A percentile compares a stretch with the other conserved stretches of the same genome.
phyloP scores from a whole-genome alignment of 169 alveolate species.

The Plasmodium falciparum region DNA sequence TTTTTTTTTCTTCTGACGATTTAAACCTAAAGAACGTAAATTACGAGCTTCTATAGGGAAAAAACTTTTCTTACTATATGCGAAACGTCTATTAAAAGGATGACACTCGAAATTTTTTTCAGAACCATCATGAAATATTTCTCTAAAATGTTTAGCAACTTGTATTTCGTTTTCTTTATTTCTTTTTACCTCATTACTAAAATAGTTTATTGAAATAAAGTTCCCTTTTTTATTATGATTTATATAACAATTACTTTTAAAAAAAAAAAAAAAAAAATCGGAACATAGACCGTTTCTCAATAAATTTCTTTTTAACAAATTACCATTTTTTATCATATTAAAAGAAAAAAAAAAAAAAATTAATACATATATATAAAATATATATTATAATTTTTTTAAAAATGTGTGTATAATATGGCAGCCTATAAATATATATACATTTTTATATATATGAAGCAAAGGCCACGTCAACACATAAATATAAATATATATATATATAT shows the following conservation, averaged over 20 bases:
- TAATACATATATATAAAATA: no score
- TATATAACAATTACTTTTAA: no score
- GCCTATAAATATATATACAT: no score
- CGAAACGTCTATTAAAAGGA: constrained; percentile 89
- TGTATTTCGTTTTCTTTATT: constrained; percentile 16
- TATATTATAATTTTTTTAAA: no score
- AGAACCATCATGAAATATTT: constrained; percentile 72
- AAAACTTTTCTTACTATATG: constrained; percentile 84
- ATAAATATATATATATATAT: no score
- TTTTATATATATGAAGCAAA: no score
- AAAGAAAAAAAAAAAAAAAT: constrained; percentile 16
- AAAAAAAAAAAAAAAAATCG: no score
- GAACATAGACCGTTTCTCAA: no score
- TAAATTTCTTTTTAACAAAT: background rate
- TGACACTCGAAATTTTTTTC: constrained; percentile 78
- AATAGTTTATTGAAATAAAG: no score
- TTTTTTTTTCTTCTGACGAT: constrained; percentile 81
- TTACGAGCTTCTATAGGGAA: constrained; percentile 90
- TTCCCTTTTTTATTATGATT: no score
- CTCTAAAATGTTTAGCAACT: constrained; percentile 56
- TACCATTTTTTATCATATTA: constrained; percentile 66
- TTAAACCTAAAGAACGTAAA: constrained; percentile 84
- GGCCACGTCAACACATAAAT: no score
- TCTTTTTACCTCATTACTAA: background rate
- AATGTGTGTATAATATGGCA: no score